Evolutionary conservation across 176 grass and related monocot species (phyloP), one percentile per base, ranked within the genome.

Genomic region (Oryza rufipogon): DNA sequence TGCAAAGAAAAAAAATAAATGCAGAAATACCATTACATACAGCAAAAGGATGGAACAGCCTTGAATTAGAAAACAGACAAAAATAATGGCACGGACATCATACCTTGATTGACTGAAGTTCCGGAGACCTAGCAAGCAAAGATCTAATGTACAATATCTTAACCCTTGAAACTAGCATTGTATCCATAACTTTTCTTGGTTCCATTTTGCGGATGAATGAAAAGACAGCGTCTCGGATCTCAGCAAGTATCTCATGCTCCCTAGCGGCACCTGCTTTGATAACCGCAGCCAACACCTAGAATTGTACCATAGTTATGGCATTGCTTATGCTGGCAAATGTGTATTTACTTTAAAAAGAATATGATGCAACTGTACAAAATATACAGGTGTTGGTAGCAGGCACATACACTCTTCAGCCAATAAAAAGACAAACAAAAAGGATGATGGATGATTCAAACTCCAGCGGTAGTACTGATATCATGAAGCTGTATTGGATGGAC

Each of bases 191-290:
- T 84, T 82, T 98, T 86, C 87, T 95, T 75, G 93, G 91, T 90
- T 98, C 96, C 96, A 98, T 98, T 81, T 95, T 98, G 54, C 93
- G 93, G 80, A 98, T 98, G 65, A 98, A 95, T 81, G 91, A 91
- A 79, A 95, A 98, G 78, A 98, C 91, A 72, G 96, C 93, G 89
- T 98, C 93, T 63, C 89, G 90, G 70, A 98, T 98, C 86, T 98
- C 96, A 47, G 96, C 96, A 66, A 98, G 91, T 94, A 98, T 98
- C 86, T 98, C 96, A 76, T 98, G 96, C 87, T 98, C 96, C 77
- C 96, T 89, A 89, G 96, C 93, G 70, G 96, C 96, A 74, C 96
- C 96, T 26, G 96, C 96, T 85, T 98, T 98, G 82, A 98, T 94
- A 79, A 98, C 93, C 70, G 93, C 93, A 91, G 93, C 96, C 89